Base-by-base conservation (phyloP, 163 green algal species). In the Chlamydomonas reinhardtii region DNA sequence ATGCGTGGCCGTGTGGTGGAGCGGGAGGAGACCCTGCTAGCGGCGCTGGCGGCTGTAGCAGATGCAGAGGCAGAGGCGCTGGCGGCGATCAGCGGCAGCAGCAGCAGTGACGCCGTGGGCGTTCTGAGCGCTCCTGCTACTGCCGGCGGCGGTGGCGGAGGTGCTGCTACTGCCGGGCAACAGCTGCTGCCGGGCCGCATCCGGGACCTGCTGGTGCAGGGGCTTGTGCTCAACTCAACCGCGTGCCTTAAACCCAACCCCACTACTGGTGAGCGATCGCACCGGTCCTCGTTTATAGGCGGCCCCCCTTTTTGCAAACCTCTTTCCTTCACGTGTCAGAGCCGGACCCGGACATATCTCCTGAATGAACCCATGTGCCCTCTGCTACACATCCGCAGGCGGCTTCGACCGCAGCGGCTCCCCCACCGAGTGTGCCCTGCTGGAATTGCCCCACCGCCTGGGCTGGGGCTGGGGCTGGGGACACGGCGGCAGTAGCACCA, bases 341-440 rank as follows among this genome's bases (percentile, higher is more conserved):
- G n/a, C n/a, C n/a, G n/a, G n/a, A n/a, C n/a, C n/a, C n/a, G n/a
- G n/a, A n/a, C n/a, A n/a, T n/a, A n/a, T n/a, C n/a, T n/a, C n/a
- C n/a, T n/a, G n/a, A n/a, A n/a, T n/a, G n/a, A n/a, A n/a, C n/a
- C n/a, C n/a, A n/a, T n/a, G n/a, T n/a, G n/a, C n/a, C n/a, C n/a
- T n/a, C n/a, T n/a, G n/a, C n/a, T n/a, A n/a, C n/a, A n/a, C n/a
- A n/a, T n/a, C 73, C 85, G 79, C 74, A 87, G 90, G 78, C 20
- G 54, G 59, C 20, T 61, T 93, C 69, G 85, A 92, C 56, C 81
- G 88, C 70, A 90, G 89, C 68, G 96, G 96, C 84, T 97, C 96
- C 87, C 88, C 93, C n/a, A 98, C 96, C 31, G 96, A 98, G 91
- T 94, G 94, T 35, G 96, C 94, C 14, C 89, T 98, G 83, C 90